phyloP scores from a whole-genome alignment of 2,329 filamentous ascomycete species.

The Aspergillus pseudonomiae region DNA sequence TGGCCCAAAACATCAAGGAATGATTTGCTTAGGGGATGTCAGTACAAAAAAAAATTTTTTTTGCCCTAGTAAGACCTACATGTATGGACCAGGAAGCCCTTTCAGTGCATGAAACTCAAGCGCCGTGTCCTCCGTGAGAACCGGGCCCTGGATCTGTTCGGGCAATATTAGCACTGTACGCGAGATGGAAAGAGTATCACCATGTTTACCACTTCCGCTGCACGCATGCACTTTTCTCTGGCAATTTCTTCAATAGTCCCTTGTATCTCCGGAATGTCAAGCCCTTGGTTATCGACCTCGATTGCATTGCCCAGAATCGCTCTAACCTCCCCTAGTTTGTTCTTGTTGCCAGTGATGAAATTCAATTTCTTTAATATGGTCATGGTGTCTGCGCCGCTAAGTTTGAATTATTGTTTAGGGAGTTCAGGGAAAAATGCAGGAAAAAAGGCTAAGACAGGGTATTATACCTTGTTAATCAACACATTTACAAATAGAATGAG shows the following conservation, averaged over 20 bases:
- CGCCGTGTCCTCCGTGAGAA: slow-evolving; percentile 93
- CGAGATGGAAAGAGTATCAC: neutral
- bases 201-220: slow-evolving; percentile 71
- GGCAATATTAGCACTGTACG: slow-evolving; percentile 5
- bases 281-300: slow-evolving; percentile 69
- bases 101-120: slow-evolving; percentile 88
- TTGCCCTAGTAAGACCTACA: slow-evolving; percentile 59
- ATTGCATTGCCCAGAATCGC: slow-evolving; percentile 78
- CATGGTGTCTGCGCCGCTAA: slow-evolving; percentile 36
- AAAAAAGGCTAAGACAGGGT: neutral
- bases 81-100: slow-evolving; percentile 93
- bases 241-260: slow-evolving; percentile 92
- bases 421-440: neutral
- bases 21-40: slow-evolving; percentile 71
- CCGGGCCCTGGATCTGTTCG: slow-evolving; percentile 74
- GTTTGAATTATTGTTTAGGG: neutral
- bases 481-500: neutral
- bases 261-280: slow-evolving; percentile 89
- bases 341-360: slow-evolving; percentile 96
- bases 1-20: slow-evolving; percentile 85
- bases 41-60: slow-evolving; percentile 3
- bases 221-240: slow-evolving; percentile 79
- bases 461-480: neutral
- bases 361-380: slow-evolving; percentile 63
- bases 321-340: slow-evolving; percentile 88